phyloP scores from a whole-genome alignment of 2,329 filamentous ascomycete species.

The Ascochyta lentis region DNA sequence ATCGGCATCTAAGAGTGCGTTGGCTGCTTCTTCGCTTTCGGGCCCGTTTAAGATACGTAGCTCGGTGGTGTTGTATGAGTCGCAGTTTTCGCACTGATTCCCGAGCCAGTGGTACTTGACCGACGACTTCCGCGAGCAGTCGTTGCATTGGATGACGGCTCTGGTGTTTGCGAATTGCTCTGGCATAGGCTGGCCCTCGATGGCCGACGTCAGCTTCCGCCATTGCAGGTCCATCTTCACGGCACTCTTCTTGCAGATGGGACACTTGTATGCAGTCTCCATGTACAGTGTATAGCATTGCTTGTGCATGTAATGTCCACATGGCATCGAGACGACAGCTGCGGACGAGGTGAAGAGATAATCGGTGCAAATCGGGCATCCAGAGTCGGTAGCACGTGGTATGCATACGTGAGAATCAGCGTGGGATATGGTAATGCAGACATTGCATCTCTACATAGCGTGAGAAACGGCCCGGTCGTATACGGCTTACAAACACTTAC shows the following conservation, averaged over 20 bases:
- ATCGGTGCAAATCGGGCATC: constrained; percentile 95
- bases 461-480: constrained; percentile 17
- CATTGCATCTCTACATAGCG: constrained; percentile 68
- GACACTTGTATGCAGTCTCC: constrained; percentile 90
- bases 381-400: constrained; percentile 90
- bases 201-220: constrained; percentile 85
- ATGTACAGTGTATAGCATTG: constrained; percentile 89
- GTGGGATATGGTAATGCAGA: constrained; percentile 90
- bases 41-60: constrained; percentile 52
- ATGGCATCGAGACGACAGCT: constrained; percentile 91
- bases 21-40: constrained; percentile 45
- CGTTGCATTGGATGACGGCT: constrained; percentile 89
- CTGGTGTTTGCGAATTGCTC: constrained; percentile 77
- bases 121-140: constrained; percentile 86
- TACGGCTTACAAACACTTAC: constrained; percentile 54
- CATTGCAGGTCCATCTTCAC: constrained; percentile 97
- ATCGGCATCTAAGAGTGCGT: constrained; percentile 41
- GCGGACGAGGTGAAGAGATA: constrained; percentile 93
- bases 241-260: constrained; percentile 95
- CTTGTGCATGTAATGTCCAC: constrained; percentile 94
- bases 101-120: constrained; percentile 95
- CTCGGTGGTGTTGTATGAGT: constrained; percentile 61
- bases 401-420: constrained; percentile 90
- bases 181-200: constrained; percentile 91
- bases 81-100: constrained; percentile 76